phyloP scores from a whole-genome alignment of 2,329 filamentous ascomycete species.

The Elsinoe fawcettii region DNA sequence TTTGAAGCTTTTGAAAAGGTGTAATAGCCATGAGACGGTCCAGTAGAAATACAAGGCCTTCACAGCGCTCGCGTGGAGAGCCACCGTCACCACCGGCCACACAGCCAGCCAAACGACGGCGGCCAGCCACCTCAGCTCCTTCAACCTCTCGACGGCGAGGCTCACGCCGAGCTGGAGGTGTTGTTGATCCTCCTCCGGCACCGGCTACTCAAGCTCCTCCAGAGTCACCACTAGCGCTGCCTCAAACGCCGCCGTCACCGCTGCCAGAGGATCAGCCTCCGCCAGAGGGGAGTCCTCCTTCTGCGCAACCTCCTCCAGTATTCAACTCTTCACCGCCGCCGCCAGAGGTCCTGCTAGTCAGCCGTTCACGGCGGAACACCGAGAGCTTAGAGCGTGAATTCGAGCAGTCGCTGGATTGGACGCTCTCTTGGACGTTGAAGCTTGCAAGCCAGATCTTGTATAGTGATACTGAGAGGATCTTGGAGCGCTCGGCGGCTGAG shows the following conservation, averaged over 20 bases:
- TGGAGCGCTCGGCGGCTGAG: background rate
- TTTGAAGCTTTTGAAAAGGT: background rate
- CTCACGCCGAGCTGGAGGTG: background rate
- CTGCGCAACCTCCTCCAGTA: background rate
- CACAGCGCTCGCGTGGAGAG: background rate
- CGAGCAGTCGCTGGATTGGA: background rate
- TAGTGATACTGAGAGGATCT: background rate
- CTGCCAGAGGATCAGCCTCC: background rate
- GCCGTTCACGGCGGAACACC: background rate
- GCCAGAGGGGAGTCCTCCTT: background rate
- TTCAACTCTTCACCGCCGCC: background rate
- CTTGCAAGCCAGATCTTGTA: background rate
- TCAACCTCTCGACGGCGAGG: background rate
- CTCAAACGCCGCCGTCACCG: background rate
- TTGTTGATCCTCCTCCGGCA: background rate
- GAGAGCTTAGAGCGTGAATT: background rate
- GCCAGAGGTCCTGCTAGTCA: background rate
- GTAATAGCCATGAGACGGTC: background rate
- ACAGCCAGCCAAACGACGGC: background rate
- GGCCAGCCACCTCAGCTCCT: background rate
- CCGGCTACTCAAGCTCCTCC: background rate
- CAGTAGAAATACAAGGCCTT: background rate
- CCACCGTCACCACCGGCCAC: background rate
- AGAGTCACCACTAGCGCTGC: background rate
- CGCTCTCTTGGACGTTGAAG: background rate